Base-by-base conservation (phyloP, 352 stramenopile species). In the Globisporangium acanthophoron region DNA sequence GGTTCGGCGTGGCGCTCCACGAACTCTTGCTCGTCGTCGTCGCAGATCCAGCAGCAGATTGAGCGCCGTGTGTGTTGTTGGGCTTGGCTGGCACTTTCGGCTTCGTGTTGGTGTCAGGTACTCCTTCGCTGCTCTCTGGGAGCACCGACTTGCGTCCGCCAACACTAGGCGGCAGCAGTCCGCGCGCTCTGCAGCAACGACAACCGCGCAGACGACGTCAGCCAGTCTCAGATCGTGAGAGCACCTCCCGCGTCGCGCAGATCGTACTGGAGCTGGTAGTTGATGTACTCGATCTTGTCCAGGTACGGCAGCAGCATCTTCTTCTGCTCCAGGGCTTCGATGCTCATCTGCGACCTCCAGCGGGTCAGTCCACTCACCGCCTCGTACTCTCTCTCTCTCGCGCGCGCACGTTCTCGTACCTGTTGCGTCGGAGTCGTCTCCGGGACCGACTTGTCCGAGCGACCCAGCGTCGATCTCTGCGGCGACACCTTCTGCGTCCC, bases 251-350 rank as follows among this genome's bases (percentile, higher is more conserved):
- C 5, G 8, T 31, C 11, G n/a, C 47, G 27, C 49, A 41, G 46
- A 21, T 37, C 71, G 52, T 61, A 84, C 67, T 71, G 73, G 50
- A 94, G 64, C 59, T 94, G 80, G 46, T 73, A 79, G 64, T 92
- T 92, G 57, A 94, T 90, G 62, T 94, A 94, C 66, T 94, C 85
- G 51, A 94, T 91, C 67, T 91, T 88, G 60, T 94, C 78, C 31
- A 94, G 61, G 50, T 92, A 94, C 44, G 85, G 85, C 29, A 94
- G 68, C 52, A 92, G 54, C 76, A 85, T 85, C 46, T 89, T 90
- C 68, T 92, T 94, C 43, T 90, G 76, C 59, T 87, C 78, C 3
- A 90, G 56, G 24, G 54, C 63, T 45, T 84, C 66, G 15, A 85
- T 71, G 35, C 70, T 87, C 76, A 88, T 84, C 66, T 78, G 57